Evolutionary conservation across 23 red algal genomes (phyloP), one percentile per base, ranked within the genome.

Genomic region (Cyanidioschyzon merolae): DNA sequence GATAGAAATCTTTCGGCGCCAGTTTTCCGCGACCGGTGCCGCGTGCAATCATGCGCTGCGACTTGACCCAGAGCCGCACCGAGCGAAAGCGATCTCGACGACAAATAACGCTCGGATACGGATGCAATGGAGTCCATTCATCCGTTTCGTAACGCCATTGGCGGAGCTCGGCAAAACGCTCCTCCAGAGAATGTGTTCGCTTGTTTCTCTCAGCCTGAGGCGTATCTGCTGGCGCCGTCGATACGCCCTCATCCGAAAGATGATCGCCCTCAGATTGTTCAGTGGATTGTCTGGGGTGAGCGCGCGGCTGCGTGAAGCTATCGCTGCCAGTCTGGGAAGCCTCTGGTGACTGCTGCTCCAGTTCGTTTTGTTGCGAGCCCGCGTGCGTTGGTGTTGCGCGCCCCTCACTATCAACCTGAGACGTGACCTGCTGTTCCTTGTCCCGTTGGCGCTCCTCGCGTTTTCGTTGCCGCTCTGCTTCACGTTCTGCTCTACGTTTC

Each of bases 11-110:
- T 7, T 35, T 7, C 3, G 63, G 63, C 29, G 63, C 63, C 12
- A 71, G 63, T 27, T 35, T 25, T 3, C 63, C 63, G 63, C 32
- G 63, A 12, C 63, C 63, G 63, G 63, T 71, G 63, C 63, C 63
- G n/a, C 32, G 21, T 3, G 63, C 63, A 35, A 27, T 27, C 63
- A 71, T 71, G 63, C 63, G 63, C 29, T 71, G 63, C 63, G 63
- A 15, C 29, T 71, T 71, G 63, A 71, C 63, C 63, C 63, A 71
- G n/a, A 71, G 63, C 7, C 63, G 63, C 63, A 71, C 63, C 16
- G 63, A 71, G 7, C 63, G 63, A 71, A 71, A 71, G 7, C n/a
- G 12, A 35, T 71, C 63, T 27, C 30, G 7, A 3, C 30, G 63
- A 35, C 16, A 32, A 27, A 71, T 71, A 7, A 71, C 63, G n/a